Conservation (phyloP, 139 green algal genomes). For the Diplosphaera chodatii region DNA sequence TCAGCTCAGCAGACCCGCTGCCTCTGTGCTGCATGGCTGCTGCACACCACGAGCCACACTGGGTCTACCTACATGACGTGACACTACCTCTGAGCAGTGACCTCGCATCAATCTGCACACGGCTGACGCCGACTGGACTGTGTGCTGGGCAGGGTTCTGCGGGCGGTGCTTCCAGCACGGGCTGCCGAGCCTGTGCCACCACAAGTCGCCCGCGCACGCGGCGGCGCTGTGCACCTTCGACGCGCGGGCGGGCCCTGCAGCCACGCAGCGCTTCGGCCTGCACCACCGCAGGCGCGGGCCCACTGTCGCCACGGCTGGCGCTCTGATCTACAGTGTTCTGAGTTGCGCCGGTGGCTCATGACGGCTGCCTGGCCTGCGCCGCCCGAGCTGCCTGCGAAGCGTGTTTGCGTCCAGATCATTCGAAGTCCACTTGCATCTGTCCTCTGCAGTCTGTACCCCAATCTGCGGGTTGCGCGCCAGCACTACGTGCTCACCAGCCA, state of each 20-base stretch:
- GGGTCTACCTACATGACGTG: too few species aligned
- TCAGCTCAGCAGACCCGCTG: too few species aligned
- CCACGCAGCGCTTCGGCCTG: background rate
- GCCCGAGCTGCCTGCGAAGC: too few species aligned
- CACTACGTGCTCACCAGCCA: conserved; percentile 23
- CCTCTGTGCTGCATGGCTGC: too few species aligned
- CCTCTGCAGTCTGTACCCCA: conserved; percentile 7
- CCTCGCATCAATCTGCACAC: too few species aligned
- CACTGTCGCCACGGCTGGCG: too few species aligned
- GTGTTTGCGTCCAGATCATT: too few species aligned
- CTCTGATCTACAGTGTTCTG: too few species aligned
- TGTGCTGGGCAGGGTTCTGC: conserved; percentile 3
- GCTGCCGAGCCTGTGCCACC: conserved; percentile 8
- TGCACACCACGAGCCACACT: too few species aligned
- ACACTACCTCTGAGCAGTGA: too few species aligned
- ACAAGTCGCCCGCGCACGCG: conserved; percentile 7
- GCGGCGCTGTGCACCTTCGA: conserved; percentile 14
- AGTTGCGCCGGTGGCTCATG: background rate
- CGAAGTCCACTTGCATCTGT: background rate
- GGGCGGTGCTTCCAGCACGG: background rate
- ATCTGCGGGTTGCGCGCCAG: background rate
- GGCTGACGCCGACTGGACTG: too few species aligned
- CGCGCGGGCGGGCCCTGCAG: background rate
- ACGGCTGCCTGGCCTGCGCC: too few species aligned
- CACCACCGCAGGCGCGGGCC: background rate